These are phyloP conservation scores for Amborella trichopoda DNA, from an alignment of 164 flowering plant genomes.

Conservation along the genomic window DNA sequence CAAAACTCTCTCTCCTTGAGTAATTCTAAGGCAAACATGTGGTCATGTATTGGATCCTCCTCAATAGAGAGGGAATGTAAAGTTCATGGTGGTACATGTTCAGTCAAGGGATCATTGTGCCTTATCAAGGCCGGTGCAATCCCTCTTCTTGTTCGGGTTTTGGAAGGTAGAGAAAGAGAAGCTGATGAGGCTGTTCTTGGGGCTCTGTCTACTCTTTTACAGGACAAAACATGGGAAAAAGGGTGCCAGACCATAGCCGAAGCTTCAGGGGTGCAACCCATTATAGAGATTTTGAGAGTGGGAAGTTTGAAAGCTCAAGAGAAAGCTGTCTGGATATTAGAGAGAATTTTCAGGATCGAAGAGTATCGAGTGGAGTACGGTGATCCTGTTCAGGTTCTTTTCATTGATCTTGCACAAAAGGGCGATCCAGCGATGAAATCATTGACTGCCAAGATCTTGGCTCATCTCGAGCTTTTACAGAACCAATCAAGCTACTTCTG, in stretches of 20 bases:
- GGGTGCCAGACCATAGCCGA: slow-evolving; percentile 48
- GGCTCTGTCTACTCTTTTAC: slow-evolving; percentile 58
- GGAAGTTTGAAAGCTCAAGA: slow-evolving; percentile 54
- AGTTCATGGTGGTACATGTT: slow-evolving; percentile 62
- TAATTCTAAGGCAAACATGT: slow-evolving; percentile 34
- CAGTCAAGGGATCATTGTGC: slow-evolving; percentile 52
- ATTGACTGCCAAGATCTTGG: slow-evolving; percentile 47
- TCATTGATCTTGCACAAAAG: slow-evolving; percentile 68
- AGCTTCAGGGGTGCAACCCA: slow-evolving; percentile 31
- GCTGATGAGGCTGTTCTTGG: slow-evolving; percentile 65
- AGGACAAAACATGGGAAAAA: slow-evolving; percentile 56
- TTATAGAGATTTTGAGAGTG: slow-evolving; percentile 33
- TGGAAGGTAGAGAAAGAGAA: slow-evolving; percentile 52
- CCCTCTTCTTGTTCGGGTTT: slow-evolving; percentile 32
- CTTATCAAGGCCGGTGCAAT: slow-evolving; percentile 67
- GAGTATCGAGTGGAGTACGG: slow-evolving; percentile 41
- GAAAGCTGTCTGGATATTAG: slow-evolving; percentile 69
- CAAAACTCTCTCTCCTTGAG: slow-evolving; percentile 39
- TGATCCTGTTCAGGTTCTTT: slow-evolving; percentile 47
- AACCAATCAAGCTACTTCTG: slow-evolving; percentile 75
- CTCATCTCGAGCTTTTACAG: slow-evolving; percentile 73
- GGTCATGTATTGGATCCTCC: slow-evolving; percentile 52
- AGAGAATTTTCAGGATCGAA: slow-evolving; percentile 48
- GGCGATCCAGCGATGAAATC: slow-evolving; percentile 43
- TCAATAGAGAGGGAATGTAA: slow-evolving; percentile 39